A percentile compares a stretch with the other conserved stretches of the same genome.
Evolutionary conservation across 1,139 yeast species (phyloP).

Genomic region (Starmera stellimalicola): DNA sequence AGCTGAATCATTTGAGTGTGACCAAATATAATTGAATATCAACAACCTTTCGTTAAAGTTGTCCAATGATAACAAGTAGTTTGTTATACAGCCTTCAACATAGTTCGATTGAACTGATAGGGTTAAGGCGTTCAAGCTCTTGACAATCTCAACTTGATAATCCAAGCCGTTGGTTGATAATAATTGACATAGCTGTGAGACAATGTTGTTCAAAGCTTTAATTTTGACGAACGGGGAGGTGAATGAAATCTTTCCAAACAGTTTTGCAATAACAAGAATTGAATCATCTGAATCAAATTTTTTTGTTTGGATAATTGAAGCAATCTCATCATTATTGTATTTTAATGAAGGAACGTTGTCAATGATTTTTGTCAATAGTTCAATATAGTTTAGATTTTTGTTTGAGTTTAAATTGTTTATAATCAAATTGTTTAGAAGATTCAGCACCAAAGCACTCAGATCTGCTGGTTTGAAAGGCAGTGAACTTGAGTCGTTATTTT

Average conservation of each 20-base stretch:
- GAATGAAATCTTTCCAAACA: constrained; percentile 13
- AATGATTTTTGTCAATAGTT: constrained; percentile 33
- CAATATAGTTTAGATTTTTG: constrained; percentile 23
- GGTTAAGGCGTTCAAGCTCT: constrained; percentile 13
- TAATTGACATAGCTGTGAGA: constrained; percentile 11
- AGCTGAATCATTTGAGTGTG: constrained; percentile 36
- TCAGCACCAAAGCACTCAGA: constrained; percentile 32
- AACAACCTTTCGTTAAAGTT: constrained; percentile 29
- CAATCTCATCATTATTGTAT: constrained; percentile 7
- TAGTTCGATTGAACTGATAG: constrained; percentile 24
- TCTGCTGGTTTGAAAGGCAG: constrained; percentile 38
- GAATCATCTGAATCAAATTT: constrained; percentile 5
- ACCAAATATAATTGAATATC: constrained; percentile 53
- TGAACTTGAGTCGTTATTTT: constrained; percentile 17
- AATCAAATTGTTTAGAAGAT: constrained; percentile 27
- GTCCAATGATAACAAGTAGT: constrained; percentile 34
- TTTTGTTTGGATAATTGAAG: constrained; percentile 5
- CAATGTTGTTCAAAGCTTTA: constrained; percentile 10
- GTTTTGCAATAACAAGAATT: constrained; percentile 8
- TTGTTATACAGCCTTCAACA: constrained; percentile 52
- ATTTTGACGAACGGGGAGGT: constrained; percentile 11
- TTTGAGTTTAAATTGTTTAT: constrained; percentile 19
- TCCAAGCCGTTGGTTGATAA: constrained; percentile 6
- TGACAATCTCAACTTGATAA: constrained; percentile 17
- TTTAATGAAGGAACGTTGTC: constrained; percentile 37